Evolutionary conservation across 2,329 filamentous ascomycete species (phyloP).

Genomic region (Sporothrix pseudoabietina): DNA sequence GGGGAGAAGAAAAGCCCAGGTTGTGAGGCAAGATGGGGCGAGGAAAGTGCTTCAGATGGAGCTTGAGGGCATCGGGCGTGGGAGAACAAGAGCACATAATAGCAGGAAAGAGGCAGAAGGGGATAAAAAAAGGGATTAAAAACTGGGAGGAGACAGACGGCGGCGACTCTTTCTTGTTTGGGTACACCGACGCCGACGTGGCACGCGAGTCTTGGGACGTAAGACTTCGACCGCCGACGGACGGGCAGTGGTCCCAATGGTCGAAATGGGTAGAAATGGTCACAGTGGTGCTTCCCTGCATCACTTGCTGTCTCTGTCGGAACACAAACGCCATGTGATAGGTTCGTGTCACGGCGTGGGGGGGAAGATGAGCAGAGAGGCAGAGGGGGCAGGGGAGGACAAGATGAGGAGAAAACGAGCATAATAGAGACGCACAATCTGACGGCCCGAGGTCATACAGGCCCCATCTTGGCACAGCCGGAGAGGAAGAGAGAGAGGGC

Average conservation of each 20-base stretch:
- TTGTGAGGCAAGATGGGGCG: background rate
- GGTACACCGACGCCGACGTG: slow-evolving; percentile 4
- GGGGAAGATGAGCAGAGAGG: background rate
- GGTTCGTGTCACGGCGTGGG: slow-evolving; percentile 21
- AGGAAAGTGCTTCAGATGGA: background rate
- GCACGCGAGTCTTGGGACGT: background rate
- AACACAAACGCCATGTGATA: background rate
- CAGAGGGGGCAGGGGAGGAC: background rate
- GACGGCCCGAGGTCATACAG: slow-evolving; percentile 6
- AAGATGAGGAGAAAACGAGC: background rate
- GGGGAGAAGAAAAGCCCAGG: background rate
- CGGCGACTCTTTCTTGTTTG: background rate
- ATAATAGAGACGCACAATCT: slow-evolving; percentile 4
- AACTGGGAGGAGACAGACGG: background rate
- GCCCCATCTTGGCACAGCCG: background rate
- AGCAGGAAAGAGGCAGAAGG: background rate
- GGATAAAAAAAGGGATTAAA: no score
- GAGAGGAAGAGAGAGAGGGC: background rate
- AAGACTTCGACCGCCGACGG: background rate
- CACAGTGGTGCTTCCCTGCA: background rate
- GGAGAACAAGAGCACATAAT: slow-evolving; percentile 3
- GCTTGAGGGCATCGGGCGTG: background rate
- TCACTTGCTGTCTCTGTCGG: background rate
- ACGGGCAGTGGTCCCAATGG: background rate
- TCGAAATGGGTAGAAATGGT: background rate